Evolutionary conservation across 169 alveolate genomes (phyloP), one percentile per base, ranked within the genome.

Genomic region (Theileria annulata): DNA sequence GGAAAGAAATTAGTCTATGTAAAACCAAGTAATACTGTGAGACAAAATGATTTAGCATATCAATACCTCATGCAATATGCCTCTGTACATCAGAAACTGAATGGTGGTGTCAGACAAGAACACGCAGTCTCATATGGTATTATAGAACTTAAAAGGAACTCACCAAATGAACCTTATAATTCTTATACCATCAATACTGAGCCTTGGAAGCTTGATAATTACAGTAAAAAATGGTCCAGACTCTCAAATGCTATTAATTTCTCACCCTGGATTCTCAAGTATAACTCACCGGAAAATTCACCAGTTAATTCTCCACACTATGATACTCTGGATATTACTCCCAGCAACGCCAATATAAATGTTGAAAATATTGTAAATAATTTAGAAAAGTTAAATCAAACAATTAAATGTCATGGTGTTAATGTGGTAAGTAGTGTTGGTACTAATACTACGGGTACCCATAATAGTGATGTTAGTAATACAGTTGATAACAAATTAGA

Each of bases 41-140:
- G 31, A 25, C 69, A 47, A 33, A 67, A 33, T 42, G 79, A 76
- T 47, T 31, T 76, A 25, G 66, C 86, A 15, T 83, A 83, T 31
- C 69, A 83, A 27, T 83, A 83, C 33, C 30, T 76, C 33, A 0
- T 83, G 73, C 90, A 83, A 28, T 83, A 68, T 28, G 73, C 77
- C 59, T 76, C 86, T 2, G 77, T 76, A n/a, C 90, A 83, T 23
- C 90, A 83, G 58, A 83, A 83, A 72, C 62, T 83, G 30, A 75
- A 83, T 37, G 90, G 86, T 0, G 86, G 86, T 2, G 70, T 71
- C 13, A 75, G 90, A 62, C 86, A 83, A 58, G 85, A 83, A 30
- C 83, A 83, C 49, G 90, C 90, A n/a, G 63, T 77, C 5, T 31
- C 73, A 12, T 83, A 76, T 31, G 90, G 90, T 25, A 25, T 83